Evolutionary conservation across 2,329 filamentous ascomycete genomes (phyloP), one percentile per base, ranked within the genome.

Genomic region (Emergomyces africanus): DNA sequence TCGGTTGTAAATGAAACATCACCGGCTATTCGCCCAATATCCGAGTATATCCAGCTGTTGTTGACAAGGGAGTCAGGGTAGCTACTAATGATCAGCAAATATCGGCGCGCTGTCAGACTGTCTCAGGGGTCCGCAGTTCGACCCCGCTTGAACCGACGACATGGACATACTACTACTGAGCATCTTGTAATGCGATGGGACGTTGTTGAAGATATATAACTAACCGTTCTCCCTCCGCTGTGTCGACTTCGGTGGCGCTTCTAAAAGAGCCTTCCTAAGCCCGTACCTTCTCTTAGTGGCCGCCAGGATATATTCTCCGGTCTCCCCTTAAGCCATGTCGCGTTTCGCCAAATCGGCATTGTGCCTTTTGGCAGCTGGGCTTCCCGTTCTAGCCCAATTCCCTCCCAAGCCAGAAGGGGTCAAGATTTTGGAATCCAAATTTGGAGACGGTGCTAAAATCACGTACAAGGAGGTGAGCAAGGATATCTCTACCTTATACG

Each of bases 381-480:
- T 33, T 4, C 23, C 41, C n/a, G 41, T 25, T 18, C 41, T 28
- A 2, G 41, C 54, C 15, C 54, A 75, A 59, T 59, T 75, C 15
- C 74, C 73, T 18, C 63, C 70, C 1, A 66, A 71, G 53, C 69
- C 73, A 20, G 70, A 69, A 2, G 70, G 69, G 10, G 69, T 75
- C n/a, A 70, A 72, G 59, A 68, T 68, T 2, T 69, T 75, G 53
- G 68, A 65, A 53, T 73, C 71, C 18, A 70, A 73, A 3, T 74
- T 71, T 48, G 54, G 41, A 4, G 54, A 57, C 59, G 77, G 77
- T 59, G 71, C 81, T 61, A 77, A 76, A 28, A 81, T 84, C 59
- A 78, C 81, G 20, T 84, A 82, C 68, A 84, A 84, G 67, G 72
- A 83, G 66, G 41, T 57, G 39, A 57, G 54, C 41, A 25, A n/a